Percentiles rank a stretch among this genome's conserved stretches.
These are phyloP conservation scores for Simmondsia chinensis DNA, from an alignment of 148 eudicot genomes.

Conservation along the genomic window DNA sequence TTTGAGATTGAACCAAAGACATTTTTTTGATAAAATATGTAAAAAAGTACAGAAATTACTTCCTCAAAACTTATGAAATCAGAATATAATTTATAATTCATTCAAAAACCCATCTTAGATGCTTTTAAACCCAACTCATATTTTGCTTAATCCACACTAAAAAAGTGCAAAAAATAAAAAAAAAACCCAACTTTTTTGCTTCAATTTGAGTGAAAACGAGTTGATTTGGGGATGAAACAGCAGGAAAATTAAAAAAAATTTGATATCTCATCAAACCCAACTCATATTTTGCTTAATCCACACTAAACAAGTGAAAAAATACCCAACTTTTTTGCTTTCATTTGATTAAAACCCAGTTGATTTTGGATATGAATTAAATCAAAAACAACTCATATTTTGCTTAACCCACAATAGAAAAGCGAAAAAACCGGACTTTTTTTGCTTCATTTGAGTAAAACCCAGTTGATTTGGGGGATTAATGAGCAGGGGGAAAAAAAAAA, in stretches of 20 bases:
- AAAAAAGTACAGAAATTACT: slow-evolving; percentile 7
- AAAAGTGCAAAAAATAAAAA: too few relatives aligned
- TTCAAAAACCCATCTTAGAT: slow-evolving; percentile 7
- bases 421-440: slow-evolving; percentile 3
- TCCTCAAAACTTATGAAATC: background rate
- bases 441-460: slow-evolving; percentile 12
- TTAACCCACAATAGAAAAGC: too few relatives aligned
- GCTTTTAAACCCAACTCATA: slow-evolving; percentile 22
- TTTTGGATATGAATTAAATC: background rate
- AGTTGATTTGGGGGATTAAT: background rate
- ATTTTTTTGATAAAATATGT: slow-evolving; percentile 11
- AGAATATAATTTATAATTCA: background rate
- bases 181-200: slow-evolving; percentile 4
- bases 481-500: slow-evolving; percentile 1
- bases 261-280: slow-evolving; percentile 26
- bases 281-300: slow-evolving; percentile 9
- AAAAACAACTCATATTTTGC: slow-evolving; percentile 20
- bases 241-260: too few relatives aligned
- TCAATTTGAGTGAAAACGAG: slow-evolving; percentile 14
- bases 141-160: slow-evolving; percentile 4
- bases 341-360: slow-evolving; percentile 12
- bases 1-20: slow-evolving; percentile 16
- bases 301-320: too few relatives aligned
- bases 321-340: slow-evolving; percentile 7
- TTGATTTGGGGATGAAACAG: background rate